phyloP scores from a whole-genome alignment of 306 rosid species.

The Mimosa bimucronata region DNA sequence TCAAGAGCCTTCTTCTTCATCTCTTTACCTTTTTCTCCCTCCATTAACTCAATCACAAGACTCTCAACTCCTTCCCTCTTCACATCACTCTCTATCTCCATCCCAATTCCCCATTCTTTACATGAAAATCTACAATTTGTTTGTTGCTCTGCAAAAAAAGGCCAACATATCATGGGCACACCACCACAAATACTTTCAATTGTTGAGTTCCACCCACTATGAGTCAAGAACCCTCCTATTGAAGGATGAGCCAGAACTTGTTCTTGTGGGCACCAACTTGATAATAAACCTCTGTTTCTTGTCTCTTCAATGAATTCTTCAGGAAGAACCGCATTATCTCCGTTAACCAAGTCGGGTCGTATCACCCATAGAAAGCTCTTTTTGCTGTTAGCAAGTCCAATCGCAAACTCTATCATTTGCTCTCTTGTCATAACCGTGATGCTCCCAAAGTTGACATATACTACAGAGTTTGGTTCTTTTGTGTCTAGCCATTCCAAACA shows the following conservation, averaged over 20 bases:
- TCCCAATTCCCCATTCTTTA: background rate
- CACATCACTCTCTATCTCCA: background rate
- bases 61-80: background rate
- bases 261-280: background rate
- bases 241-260: background rate
- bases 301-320: background rate
- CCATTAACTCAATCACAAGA: background rate
- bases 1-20: background rate
- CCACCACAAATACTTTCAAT: background rate
- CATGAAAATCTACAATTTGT: background rate
- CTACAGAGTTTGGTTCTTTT: background rate
- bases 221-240: background rate
- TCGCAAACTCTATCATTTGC: background rate
- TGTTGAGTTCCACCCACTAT: background rate
- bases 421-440: background rate
- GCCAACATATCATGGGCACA: background rate
- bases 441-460: background rate
- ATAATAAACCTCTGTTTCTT: background rate
- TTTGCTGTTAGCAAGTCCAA: background rate
- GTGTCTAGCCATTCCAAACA: background rate
- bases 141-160: background rate
- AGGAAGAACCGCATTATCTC: background rate
- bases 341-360: background rate
- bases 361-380: background rate
- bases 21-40: background rate